Evolutionary conservation across 495 filamentous ascomycete species (phyloP), one percentile per base, ranked within the genome.

Genomic region (Cryomyces minteri): DNA sequence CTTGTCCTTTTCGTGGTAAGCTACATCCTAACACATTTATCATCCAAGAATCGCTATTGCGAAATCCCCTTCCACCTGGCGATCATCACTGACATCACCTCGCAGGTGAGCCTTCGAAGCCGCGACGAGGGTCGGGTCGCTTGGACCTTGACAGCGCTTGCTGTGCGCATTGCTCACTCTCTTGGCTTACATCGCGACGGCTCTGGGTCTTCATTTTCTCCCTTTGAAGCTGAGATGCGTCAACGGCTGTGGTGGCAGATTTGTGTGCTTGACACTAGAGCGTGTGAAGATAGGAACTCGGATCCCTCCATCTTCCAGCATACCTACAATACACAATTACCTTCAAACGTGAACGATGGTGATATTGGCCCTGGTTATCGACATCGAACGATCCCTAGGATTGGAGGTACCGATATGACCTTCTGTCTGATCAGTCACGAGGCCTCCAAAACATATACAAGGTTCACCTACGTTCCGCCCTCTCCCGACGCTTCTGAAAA

Each of bases 231-330:
- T n/a, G 43, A 57, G 38, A 48, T 57, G 39, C 34, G 49, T 1
- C 41, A 52, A 11, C 40, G 54, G 9, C 41, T 57, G 6, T 57
- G 51, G 45, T 52, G 52, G 54, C 52, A 54, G 34, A 31, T 57
- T 18, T 29, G 47, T 8, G 48, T 51, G n/a, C 42, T 56, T 7
- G 55, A 58, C 39, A 38, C 47, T 30, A 38, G 52, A 2, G 45
- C 53, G 0, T 39, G 41, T 4, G 48, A 51, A 29, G 36, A 55
- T 11, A 40, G 47, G 31, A 50, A 53, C 31, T 45, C 48, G 25
- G 45, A 47, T 8, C 54, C 52, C 5, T 39, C 48, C 4, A 32
- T 51, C n/a, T 7, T 41, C 33, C 25, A 25, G 2, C 38, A 49
- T n/a, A 8, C 40, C 12, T 53, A 36, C 38, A 44, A 47, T 18